Conservation (phyloP, 108 stramenopile species). For the Fragilaria crotonensis region DNA sequence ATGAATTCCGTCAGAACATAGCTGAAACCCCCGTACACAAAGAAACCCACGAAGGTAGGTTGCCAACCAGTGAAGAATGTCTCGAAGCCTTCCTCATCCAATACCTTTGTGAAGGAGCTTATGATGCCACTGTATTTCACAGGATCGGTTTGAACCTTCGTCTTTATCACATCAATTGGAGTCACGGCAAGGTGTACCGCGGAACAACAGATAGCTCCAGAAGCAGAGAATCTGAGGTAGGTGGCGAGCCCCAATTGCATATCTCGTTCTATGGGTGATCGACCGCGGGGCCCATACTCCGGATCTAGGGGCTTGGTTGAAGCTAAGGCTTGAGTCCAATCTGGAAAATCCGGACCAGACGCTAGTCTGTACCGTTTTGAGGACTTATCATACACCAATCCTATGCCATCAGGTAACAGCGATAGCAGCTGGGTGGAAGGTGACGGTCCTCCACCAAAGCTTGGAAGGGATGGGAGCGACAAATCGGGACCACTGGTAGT, state of each 20-base stretch:
- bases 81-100: slow-evolving; percentile 38
- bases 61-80: slow-evolving; percentile 80
- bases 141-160: slow-evolving; percentile 81
- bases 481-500: slow-evolving; percentile 1
- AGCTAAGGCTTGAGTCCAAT: slow-evolving; percentile 16
- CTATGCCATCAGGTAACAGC: slow-evolving; percentile 66
- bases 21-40: slow-evolving; percentile 52
- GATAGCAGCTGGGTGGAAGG: slow-evolving; percentile 55
- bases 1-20: slow-evolving; percentile 72
- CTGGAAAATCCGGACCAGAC: slow-evolving; percentile 22
- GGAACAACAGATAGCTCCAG: slow-evolving; percentile 69
- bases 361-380: slow-evolving; percentile 47
- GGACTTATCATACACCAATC: slow-evolving; percentile 49
- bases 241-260: slow-evolving; percentile 45
- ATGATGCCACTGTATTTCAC: slow-evolving; percentile 56
- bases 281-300: slow-evolving; percentile 74
- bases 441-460: slow-evolving; percentile 12
- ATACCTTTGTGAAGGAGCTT: slow-evolving; percentile 44
- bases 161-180: slow-evolving; percentile 71
- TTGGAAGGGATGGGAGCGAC: slow-evolving; percentile 6
- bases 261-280: slow-evolving; percentile 81
- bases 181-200: slow-evolving; percentile 67
- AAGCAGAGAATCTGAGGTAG: slow-evolving; percentile 58
- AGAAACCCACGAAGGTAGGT: slow-evolving; percentile 79
- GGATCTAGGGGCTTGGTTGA: slow-evolving; percentile 56